Evolutionary conservation across 129 eudicot genomes (phyloP).

Genomic region (Gnaphalium uliginosum): DNA sequence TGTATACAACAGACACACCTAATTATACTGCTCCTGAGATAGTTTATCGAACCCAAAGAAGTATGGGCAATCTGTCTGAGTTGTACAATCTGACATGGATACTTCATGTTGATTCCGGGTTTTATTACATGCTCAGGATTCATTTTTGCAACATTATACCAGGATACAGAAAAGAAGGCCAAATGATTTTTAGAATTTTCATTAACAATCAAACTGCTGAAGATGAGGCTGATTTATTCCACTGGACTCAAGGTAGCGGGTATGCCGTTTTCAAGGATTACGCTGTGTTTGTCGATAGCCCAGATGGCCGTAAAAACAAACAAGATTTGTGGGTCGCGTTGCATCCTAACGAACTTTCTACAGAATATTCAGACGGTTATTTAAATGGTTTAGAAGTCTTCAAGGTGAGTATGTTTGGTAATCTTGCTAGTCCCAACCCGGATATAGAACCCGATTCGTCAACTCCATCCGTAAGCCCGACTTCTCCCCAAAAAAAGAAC

Average conservation of each 20-base stretch:
- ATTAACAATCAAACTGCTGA: conserved; percentile 46
- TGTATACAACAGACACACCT: conserved; percentile 27
- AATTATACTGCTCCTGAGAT: conserved; percentile 39
- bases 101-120: conserved; percentile 49
- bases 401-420: conserved; percentile 27
- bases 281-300: not conserved
- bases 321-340: conserved; percentile 30
- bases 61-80: conserved; percentile 10
- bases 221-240: conserved; percentile 4
- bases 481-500: not conserved
- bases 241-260: conserved; percentile 16
- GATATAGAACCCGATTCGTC: conserved; percentile 32
- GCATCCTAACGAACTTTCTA: not conserved
- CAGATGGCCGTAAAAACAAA: conserved; percentile 12
- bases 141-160: conserved; percentile 48
- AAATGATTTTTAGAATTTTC: conserved; percentile 27
- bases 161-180: not conserved
- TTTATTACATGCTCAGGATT: conserved; percentile 38
- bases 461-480: not conserved
- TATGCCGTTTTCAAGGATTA: conserved; percentile 44
- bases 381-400: conserved; percentile 57
- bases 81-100: conserved; percentile 28
- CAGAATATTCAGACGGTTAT: not conserved
- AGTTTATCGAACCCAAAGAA: conserved; percentile 43
- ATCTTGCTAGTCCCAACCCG: conserved; percentile 45